phyloP scores from a whole-genome alignment of 2,329 filamentous ascomycete genomes.

The Diaporthe caulivora region DNA sequence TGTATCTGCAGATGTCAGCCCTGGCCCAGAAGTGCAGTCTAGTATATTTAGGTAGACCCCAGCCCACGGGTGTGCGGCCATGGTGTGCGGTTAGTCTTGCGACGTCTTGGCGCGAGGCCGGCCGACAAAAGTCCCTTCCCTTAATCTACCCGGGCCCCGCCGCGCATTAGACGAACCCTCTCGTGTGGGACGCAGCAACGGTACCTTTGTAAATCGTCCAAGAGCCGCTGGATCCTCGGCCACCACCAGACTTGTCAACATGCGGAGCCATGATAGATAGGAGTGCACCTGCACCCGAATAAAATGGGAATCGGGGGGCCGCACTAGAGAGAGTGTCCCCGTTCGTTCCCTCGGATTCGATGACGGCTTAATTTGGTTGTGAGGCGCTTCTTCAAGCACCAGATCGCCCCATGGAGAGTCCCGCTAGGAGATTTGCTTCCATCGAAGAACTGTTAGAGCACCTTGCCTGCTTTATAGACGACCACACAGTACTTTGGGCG shows the following conservation, averaged over 20 bases:
- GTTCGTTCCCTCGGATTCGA: too few species aligned
- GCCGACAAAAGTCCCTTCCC: slow-evolving; percentile 24
- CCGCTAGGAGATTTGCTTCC: background rate
- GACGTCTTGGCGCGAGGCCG: background rate
- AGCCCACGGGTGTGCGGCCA: background rate
- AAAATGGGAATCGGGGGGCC: background rate
- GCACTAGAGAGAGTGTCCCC: background rate
- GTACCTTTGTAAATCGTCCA: slow-evolving; percentile 3
- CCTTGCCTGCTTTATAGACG: slow-evolving; percentile 4
- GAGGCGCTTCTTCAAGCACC: background rate
- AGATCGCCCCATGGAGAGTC: background rate
- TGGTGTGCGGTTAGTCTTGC: background rate
- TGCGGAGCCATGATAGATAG: background rate
- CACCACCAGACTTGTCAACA: background rate
- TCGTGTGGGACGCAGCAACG: slow-evolving; percentile 5
- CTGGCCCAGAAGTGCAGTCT: too few species aligned
- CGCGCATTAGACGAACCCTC: slow-evolving; percentile 8
- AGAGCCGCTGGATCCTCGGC: background rate
- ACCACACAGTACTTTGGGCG: slow-evolving; percentile 15
- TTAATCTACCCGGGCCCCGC: slow-evolving; percentile 5
- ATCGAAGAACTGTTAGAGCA: slow-evolving; percentile 12
- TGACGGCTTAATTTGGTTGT: background rate
- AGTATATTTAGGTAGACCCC: background rate
- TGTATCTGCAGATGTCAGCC: background rate
- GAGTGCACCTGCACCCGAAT: background rate